These are phyloP conservation scores for Apiospora marii DNA, from an alignment of 2,329 filamentous ascomycete genomes.

Conservation along the genomic window DNA sequence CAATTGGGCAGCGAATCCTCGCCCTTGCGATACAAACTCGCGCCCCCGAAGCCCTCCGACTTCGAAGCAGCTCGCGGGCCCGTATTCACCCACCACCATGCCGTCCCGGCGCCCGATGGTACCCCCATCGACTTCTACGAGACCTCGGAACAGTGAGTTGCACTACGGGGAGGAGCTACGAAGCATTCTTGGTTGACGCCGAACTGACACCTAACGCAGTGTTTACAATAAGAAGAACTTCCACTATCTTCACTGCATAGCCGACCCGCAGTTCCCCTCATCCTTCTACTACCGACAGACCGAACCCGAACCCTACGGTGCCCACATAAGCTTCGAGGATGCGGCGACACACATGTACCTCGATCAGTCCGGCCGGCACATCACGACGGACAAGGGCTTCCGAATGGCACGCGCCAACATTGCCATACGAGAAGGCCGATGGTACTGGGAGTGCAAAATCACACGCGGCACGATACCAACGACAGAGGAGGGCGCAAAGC, in stretches of 20 bases:
- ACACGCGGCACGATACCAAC: conserved; percentile 73
- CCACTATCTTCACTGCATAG: conserved; percentile 89
- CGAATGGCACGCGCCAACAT: conserved; percentile 91
- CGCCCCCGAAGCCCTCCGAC: conserved; percentile 68
- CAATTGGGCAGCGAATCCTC: conserved; percentile 53
- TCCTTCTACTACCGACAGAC: conserved; percentile 90
- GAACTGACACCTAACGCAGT: conserved; percentile 43
- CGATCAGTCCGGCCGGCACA: conserved; percentile 74
- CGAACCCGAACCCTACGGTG: conserved; percentile 82
- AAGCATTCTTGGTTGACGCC: not conserved
- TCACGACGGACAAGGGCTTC: conserved; percentile 93
- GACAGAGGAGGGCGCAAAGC: conserved; percentile 49
- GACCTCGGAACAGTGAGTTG: conserved; percentile 68
- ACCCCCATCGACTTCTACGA: conserved; percentile 66
- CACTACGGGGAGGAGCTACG: conserved; percentile 12
- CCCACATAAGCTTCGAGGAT: conserved; percentile 93
- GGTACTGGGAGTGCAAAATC: conserved; percentile 95
- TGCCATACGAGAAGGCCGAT: conserved; percentile 84
- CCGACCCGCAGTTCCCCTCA: conserved; percentile 85
- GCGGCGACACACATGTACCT: conserved; percentile 86
- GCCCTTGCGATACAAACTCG: conserved; percentile 68
- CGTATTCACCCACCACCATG: conserved; percentile 64
- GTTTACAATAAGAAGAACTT: conserved; percentile 76
- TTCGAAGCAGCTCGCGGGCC: conserved; percentile 67
- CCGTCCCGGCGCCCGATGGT: conserved; percentile 57